Base-by-base conservation (phyloP, 2,329 filamentous ascomycete genomes). In the Aschersonia sp. region DNA sequence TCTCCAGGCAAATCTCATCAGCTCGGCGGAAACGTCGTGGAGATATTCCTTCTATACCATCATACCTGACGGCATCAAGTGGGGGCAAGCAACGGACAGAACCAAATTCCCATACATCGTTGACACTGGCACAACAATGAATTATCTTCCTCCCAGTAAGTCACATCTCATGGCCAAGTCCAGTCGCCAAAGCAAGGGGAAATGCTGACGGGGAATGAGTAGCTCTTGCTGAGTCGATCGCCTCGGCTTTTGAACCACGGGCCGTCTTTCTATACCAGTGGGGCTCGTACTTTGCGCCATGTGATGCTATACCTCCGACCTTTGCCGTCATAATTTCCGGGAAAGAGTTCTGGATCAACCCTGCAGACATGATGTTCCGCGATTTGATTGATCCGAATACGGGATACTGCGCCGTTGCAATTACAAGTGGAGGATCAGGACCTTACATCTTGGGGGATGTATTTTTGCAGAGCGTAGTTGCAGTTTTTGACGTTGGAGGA, bases 1-100 rank as follows among this genome's bases (percentile, higher is more conserved):
- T 22, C 9, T 45, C 22, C 22, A 76, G 72, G 67, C 69, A 42
- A 68, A 70, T 45, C 59, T 76, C 35, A 63, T 60, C 12, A 56
- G 57, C 5, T 55, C 62, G 22, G 55, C 60, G 2, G 60, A 61
- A 47, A 67, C 69, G 5, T 59, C 67, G 1, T 71, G 61, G 58
- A 58, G 66, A 49, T 69, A 70, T 50, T 74, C 72, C 2, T 76
- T 72, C 56, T 76, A 76, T 54, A 75, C 73, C 14, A 67, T 76
- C 48, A 60, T 75, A 44, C 68, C 69, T 1, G 70, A 73, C 48
- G 72, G 71, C 4, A 61, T 73, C 50, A 58, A 59, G 50, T 74
- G 64, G 55, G 71, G 64, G 30, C 59, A 63, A 41, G 67, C 61
- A 5, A 66, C 60, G 2, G 66, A 70, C 50, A 60, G 55, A 14